A percentile compares a stretch with the other conserved stretches of the same genome.
phyloP scores from a whole-genome alignment of 2,329 filamentous ascomycete species.

The Pestalotiopsis sp. region DNA sequence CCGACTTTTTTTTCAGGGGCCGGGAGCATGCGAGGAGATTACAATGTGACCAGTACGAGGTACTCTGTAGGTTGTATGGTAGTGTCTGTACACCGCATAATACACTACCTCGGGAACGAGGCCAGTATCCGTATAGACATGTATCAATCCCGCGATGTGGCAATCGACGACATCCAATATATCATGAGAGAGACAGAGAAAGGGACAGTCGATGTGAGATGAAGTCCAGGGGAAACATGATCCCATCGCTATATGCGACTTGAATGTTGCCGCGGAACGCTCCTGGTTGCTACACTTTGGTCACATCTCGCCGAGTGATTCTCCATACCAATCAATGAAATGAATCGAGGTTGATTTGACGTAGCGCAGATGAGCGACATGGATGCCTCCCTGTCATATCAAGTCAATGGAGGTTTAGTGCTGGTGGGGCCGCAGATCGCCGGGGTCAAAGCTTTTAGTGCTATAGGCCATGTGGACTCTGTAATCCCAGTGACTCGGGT shows the following conservation, averaged over 20 bases:
- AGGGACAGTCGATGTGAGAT: no score
- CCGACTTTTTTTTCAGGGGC: no score
- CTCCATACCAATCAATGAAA: background rate
- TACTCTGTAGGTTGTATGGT: no score
- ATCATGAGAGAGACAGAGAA: no score
- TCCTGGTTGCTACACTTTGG: background rate
- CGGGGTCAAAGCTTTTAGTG: background rate
- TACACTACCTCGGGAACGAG: no score
- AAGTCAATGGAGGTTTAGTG: background rate
- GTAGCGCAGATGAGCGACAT: background rate
- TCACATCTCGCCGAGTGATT: background rate
- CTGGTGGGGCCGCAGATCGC: background rate
- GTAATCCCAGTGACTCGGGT: background rate
- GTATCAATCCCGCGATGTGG: no score
- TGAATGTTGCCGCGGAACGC: background rate
- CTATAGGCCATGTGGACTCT: conserved; percentile 4
- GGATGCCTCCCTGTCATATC: background rate
- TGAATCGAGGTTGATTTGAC: background rate
- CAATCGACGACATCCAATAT: no score
- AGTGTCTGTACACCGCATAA: no score
- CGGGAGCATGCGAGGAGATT: no score
- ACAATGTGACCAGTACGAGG: no score
- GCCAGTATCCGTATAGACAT: no score
- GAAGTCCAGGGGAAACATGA: no score
- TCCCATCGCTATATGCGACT: background rate